Base-by-base conservation (phyloP, 2,329 filamentous ascomycete species). In the Scedosporium boydii region DNA sequence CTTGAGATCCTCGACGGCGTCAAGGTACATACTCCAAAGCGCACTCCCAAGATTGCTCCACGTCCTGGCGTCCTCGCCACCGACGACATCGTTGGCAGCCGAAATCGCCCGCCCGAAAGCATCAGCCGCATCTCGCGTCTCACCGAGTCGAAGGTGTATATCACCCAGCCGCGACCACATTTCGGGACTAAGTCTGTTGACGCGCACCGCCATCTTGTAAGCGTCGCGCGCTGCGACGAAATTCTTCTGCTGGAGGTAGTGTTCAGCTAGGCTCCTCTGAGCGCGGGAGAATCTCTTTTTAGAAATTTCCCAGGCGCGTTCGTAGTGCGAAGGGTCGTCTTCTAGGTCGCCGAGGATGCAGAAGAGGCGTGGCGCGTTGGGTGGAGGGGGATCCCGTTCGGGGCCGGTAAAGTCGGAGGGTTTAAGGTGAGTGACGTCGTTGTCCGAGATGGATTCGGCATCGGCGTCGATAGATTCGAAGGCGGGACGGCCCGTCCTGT, bases 41-140 rank as follows among this genome's bases (percentile, higher is more conserved):
- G 93, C 88, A 1, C 89, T 92, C 0, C 93, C 95, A 23, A 99
- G 82, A 70, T 99, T 99, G 69, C 90, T 96, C 91, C 95, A 99
- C 0, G 91, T 91, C 70, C 96, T 87, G 0, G 93, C 93, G 70
- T 97, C 93, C 60, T 88, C 87, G 27, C 96, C 93, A 58, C 96
- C 95, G 10, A 90, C 82, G 1, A 73, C 73, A 38, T 81, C 80
- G 38, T 77, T 80, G 0, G 81, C 77, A 6, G 77, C 75, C 67
- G 90, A 87, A 10, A 99, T 93, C 7, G 89, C 88, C 23, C 92
- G 83, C 7, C 87, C 86, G 73, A 96, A 99, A 0, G 92, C 88
- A 67, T 93, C 87, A 0, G 90, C 87, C 0, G 95, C 93, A 21
- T 89, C 88, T 21, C 87, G 80, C 76, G 90, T 98, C 46, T 87